phyloP scores from a whole-genome alignment of 2,329 filamentous ascomycete genomes.

The Fusarium nisikadoi region DNA sequence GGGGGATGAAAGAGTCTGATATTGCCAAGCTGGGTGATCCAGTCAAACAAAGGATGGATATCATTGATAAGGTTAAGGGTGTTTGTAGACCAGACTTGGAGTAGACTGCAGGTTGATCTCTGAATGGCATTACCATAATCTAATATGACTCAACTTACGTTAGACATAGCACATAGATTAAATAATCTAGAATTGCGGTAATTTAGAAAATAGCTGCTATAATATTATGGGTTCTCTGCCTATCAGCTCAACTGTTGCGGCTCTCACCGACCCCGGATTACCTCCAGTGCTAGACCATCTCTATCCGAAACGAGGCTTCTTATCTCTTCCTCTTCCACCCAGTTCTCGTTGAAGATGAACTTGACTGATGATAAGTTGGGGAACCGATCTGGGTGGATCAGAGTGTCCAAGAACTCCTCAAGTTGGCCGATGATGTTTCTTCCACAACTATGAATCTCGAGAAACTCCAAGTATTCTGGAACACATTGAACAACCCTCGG shows the following conservation, averaged over 20 bases:
- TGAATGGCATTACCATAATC: not conserved
- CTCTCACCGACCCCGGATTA: fast-evolving
- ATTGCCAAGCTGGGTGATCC: not conserved
- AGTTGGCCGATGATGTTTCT: not conserved
- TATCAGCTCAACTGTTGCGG: fast-evolving
- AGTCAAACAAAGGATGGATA: not conserved
- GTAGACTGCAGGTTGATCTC: not conserved
- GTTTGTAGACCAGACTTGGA: not conserved
- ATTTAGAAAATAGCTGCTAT: fast-evolving
- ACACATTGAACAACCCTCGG: not conserved
- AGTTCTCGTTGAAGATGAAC: not conserved
- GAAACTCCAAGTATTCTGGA: not conserved
- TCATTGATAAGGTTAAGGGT: not conserved
- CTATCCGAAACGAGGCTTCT: not conserved
- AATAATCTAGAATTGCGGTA: too few relatives aligned
- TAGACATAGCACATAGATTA: not conserved
- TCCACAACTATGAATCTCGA: not conserved
- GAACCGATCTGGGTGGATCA: not conserved
- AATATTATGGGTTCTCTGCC: fast-evolving
- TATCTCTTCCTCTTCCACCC: not conserved
- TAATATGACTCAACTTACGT: too few relatives aligned
- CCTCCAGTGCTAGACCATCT: not conserved
- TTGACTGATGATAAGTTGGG: not conserved
- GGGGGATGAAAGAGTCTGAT: not conserved
- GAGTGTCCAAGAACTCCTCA: not conserved